Evolutionary conservation across 192 early-diverging fungal genomes (phyloP), one percentile per base, ranked within the genome.

Genomic region (Coemansia sp.): DNA sequence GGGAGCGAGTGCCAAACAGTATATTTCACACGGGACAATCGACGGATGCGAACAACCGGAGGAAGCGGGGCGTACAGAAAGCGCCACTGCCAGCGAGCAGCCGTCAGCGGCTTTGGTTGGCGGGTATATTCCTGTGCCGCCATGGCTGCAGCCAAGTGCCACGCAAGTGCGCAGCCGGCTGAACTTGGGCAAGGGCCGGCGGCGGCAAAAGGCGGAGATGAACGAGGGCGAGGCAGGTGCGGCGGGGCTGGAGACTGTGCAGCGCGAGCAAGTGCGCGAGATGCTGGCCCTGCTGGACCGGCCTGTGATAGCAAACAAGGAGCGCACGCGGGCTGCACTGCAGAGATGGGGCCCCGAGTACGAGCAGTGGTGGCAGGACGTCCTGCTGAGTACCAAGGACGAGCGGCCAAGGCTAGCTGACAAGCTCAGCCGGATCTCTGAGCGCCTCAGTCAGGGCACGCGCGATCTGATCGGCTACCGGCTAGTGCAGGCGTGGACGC

Each of bases 121-220:
- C 31, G 70, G 74, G 32, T 76, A 82, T 19, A 59, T 82, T 1
- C 79, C 79, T 1, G 75, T 70, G 31, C 75, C 71, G 17, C 79
- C 79, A 25, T 82, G 79, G 79, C 63, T 82, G 55, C 79, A 82
- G 68, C 79, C 79, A 11, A 82, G 75, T 53, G 79, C 79, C 10
- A 82, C 79, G 5, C 68, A 82, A 36, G 69, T 76, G n/a, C 71
- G 67, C n/a, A 70, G 62, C 29, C 67, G 62, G 3, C 45, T 82
- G 38, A 36, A 71, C 4, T 42, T 76, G n/a, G 53, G 51, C n/a
- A 69, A 68, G 29, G 32, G 45, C 32, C 55, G 36, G 11, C 31
- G 37, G 2, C 12, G 29, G 31, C 29, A 12, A n/a, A 31, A 58
- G 55, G 5, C 55, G 11, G 55, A 58, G 29, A 4, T 32, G 55